Evolutionary conservation across 495 filamentous ascomycete species (phyloP).

Genomic region (Polyplosphaeria fusca): DNA sequence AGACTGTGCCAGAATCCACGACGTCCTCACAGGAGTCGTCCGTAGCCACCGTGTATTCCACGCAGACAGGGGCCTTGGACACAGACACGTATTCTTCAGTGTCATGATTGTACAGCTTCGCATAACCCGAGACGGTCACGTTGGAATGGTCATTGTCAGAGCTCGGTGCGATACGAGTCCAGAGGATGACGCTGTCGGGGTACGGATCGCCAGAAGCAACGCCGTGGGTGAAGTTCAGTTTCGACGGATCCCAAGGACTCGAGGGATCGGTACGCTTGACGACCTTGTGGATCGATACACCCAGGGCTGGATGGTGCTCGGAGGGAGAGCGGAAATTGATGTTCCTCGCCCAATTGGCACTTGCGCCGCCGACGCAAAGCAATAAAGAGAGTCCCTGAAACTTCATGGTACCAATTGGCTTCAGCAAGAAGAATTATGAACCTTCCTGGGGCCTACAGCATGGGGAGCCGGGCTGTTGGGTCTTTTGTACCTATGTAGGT

Average conservation of each 20-base stretch:
- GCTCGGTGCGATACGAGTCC: slow-evolving; percentile 63
- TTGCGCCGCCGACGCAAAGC: slow-evolving; percentile 2
- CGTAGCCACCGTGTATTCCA: slow-evolving; percentile 51
- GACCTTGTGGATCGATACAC: slow-evolving; percentile 51
- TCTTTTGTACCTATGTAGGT: slow-evolving; percentile 11
- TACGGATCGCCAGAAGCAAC: slow-evolving; percentile 70
- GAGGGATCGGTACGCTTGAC: slow-evolving; percentile 45
- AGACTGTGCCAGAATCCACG: slow-evolving; percentile 51
- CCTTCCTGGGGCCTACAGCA: too few species aligned
- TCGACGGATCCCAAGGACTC: slow-evolving; percentile 44
- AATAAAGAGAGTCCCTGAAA: slow-evolving; percentile 13
- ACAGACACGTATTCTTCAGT: slow-evolving; percentile 51
- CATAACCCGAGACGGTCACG: slow-evolving; percentile 52
- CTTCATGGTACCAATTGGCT: slow-evolving; percentile 26
- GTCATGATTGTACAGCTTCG: slow-evolving; percentile 56
- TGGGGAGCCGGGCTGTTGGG: background rate
- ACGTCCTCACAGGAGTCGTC: slow-evolving; percentile 40
- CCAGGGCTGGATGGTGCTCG: slow-evolving; percentile 54
- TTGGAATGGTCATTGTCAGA: slow-evolving; percentile 54
- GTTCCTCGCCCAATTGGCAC: slow-evolving; percentile 46
- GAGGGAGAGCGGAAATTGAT: slow-evolving; percentile 61
- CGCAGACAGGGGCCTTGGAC: slow-evolving; percentile 58
- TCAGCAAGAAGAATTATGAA: too few species aligned
- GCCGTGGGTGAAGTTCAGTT: slow-evolving; percentile 64
- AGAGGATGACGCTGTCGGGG: slow-evolving; percentile 60